These are phyloP conservation scores for Pichia sp. DNA, from an alignment of 1,139 yeast genomes.

Conservation along the genomic window DNA sequence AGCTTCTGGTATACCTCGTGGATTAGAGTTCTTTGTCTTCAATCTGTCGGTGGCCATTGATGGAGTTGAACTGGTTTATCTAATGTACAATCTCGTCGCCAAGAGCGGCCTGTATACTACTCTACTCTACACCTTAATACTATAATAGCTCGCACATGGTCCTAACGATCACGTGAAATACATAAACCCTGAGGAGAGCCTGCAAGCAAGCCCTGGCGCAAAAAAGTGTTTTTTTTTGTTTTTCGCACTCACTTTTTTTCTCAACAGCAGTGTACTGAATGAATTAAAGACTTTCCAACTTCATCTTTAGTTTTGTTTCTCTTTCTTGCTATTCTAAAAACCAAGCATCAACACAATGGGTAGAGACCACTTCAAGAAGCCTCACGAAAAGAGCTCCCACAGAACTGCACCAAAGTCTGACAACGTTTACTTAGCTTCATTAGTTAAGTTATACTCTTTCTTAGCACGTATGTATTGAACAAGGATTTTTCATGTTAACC, in stretches of 20 bases:
- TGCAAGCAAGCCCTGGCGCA: too few relatives aligned
- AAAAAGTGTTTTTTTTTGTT: too few relatives aligned
- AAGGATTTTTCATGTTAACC: not conserved
- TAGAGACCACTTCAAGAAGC: conserved; percentile 95
- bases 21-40: conserved; percentile 56
- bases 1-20: conserved; percentile 95
- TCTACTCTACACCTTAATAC: too few relatives aligned
- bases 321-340: too few relatives aligned
- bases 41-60: conserved; percentile 17
- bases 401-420: conserved; percentile 99
- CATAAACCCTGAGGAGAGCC: not conserved
- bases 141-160: too few relatives aligned
- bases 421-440: conserved; percentile 95
- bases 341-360: conserved; percentile 72
- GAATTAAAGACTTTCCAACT: too few relatives aligned
- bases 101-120: too few relatives aligned
- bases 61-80: too few relatives aligned
- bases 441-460: conserved; percentile 97
- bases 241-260: too few relatives aligned
- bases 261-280: too few relatives aligned
- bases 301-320: not conserved
- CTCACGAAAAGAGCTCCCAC: conserved; percentile 93
- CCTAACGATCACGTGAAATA: not conserved
- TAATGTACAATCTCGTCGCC: too few relatives aligned
- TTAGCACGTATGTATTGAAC: conserved; percentile 81